Percentiles rank a stretch among this genome's conserved stretches.
Conservation (phyloP, 805 yeast genomes). For the Candida sakaeoensis region DNA sequence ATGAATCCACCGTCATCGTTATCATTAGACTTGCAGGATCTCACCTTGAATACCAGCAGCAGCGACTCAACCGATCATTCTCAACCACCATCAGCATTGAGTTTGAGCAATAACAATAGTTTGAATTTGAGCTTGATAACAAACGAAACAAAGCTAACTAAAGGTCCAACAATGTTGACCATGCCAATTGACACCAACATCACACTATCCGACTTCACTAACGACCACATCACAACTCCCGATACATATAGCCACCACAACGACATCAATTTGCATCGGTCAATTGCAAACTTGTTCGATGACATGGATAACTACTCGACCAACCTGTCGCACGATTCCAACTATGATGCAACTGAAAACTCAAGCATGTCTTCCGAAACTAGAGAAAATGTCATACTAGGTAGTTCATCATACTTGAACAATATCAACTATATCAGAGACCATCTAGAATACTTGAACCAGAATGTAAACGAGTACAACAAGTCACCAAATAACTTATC, state of each 20-base stretch:
- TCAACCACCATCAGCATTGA: constrained; percentile 6
- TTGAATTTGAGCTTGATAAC: neutral
- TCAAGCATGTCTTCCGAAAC: constrained; percentile 4
- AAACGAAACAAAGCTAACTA: neutral
- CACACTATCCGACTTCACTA: constrained; percentile 2
- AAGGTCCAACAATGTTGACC: neutral
- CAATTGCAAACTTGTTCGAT: constrained; percentile 9
- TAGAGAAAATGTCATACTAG: constrained; percentile 4
- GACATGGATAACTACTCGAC: constrained; percentile 6
- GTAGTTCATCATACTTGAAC: constrained; percentile 22
- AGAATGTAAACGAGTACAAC: constrained; percentile 5
- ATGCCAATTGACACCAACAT: constrained; percentile 1
- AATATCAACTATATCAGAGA: constrained; percentile 18
- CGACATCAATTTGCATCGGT: constrained; percentile 4
- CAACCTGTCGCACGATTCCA: constrained; percentile 5
- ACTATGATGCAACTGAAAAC: neutral
- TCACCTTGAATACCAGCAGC: neutral
- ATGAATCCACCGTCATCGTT: neutral
- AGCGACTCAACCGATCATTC: neutral
- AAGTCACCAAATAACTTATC: constrained; percentile 3
- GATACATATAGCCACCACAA: neutral
- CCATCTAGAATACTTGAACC: constrained; percentile 16
- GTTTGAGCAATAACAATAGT: neutral
- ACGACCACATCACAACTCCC: constrained; percentile 5
- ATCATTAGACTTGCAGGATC: neutral